Evolutionary conservation across 2,329 filamentous ascomycete species (phyloP), one percentile per base, ranked within the genome.

Genomic region (Colletotrichum cordylinicola): DNA sequence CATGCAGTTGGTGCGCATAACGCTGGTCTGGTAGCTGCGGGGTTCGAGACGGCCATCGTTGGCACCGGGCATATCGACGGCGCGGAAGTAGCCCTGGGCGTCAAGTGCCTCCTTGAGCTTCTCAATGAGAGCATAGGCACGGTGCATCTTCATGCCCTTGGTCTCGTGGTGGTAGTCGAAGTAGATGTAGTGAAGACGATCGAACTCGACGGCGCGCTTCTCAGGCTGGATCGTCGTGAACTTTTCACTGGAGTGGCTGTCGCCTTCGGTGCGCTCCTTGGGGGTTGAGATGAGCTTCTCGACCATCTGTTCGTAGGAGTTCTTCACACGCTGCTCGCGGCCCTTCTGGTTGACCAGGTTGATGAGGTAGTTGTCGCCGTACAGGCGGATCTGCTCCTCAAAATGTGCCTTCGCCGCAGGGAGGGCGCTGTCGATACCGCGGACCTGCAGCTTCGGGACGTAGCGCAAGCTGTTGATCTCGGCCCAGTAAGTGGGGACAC

Each of bases 161-260:
- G 98, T 99, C 86, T 99, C 97, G 82, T 94, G 96, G 87, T 99
- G 98, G 84, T 98, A 99, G 86, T 99, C 97, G 83, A 99, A 99
- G 87, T 98, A 99, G 80, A 98, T 87, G 84, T 99, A 99, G 86
- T 99, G 96, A 60, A 99, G 87, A 60, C 93, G 93, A 83, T 98
- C 96, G 83, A 94, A 94, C 78, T 93, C 88, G 77, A 94, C 84
- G 65, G 78, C 91, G 74, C 88, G 87, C 64, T 87, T 87, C 61
- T 91, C 86, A 80, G 88, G 88, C 82, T 98, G 94, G 77, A 98
- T 91, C 35, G 93, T 88, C 80, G 93, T 94, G 83, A 98, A 94
- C 83, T 97, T 96, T 82, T 98, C 96, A 52, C 93, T 88, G 0
- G 93, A 94, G 68, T 91, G 84, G 35, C 88, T 82, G 82, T 96